A percentile compares a stretch with the other conserved stretches of the same genome.
phyloP scores from a whole-genome alignment of 2,329 filamentous ascomycete genomes.

The Alternaria viburni region DNA sequence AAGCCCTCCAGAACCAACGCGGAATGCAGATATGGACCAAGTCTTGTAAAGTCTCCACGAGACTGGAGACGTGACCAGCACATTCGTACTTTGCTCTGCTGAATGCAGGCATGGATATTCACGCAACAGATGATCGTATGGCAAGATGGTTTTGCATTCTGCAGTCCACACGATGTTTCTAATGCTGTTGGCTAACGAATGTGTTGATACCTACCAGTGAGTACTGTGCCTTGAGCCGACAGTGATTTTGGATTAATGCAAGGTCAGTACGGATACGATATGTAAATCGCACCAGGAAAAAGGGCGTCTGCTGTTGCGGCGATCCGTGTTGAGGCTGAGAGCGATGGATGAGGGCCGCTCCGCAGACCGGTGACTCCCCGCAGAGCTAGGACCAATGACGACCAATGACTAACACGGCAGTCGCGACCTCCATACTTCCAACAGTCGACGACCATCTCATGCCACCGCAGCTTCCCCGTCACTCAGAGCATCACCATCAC shows the following conservation, averaged over 20 bases:
- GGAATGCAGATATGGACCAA: background rate
- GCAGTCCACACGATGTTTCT: background rate
- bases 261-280: background rate
- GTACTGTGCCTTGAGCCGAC: background rate
- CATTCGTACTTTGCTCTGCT: background rate
- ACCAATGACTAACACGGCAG: slow-evolving; percentile 13
- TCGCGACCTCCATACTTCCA: slow-evolving; percentile 7
- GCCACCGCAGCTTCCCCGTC: background rate
- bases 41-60: background rate
- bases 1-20: background rate
- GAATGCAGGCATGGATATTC: background rate
- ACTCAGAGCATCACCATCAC: background rate
- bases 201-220: background rate
- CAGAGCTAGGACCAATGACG: slow-evolving; percentile 17
- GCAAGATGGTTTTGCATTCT: background rate
- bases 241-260: background rate
- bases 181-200: background rate
- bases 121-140: background rate
- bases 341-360: slow-evolving; percentile 5
- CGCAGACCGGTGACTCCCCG: slow-evolving; percentile 13
- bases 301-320: slow-evolving; percentile 7
- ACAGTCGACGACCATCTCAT: slow-evolving; percentile 3
- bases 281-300: background rate
- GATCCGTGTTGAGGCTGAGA: background rate
- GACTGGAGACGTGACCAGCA: background rate